phyloP scores from a whole-genome alignment of 495 filamentous ascomycete species.

The Aspergillus hancockii region DNA sequence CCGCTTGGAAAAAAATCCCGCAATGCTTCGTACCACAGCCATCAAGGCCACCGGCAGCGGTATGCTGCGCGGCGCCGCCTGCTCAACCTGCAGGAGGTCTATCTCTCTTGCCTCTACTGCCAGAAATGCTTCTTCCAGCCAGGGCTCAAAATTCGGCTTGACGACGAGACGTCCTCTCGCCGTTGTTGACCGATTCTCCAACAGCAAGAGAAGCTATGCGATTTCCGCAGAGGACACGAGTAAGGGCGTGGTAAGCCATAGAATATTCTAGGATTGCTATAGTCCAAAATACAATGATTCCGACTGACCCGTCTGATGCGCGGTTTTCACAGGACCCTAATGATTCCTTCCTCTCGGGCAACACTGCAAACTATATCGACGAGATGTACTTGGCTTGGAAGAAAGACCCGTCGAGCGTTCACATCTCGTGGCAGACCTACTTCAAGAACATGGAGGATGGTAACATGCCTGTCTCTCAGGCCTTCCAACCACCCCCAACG shows the following conservation, averaged over 20 bases:
- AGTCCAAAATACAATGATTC: not conserved
- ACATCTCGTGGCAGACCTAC: slow-evolving; percentile 99
- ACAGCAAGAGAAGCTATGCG: slow-evolving; percentile 54
- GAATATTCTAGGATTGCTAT: not conserved
- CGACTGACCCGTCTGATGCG: slow-evolving; percentile 27
- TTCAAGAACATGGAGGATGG: slow-evolving; percentile 99
- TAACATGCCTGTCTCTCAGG: slow-evolving; percentile 94
- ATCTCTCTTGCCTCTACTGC: slow-evolving; percentile 49
- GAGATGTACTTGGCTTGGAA: slow-evolving; percentile 99
- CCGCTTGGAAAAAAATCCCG: slow-evolving; percentile 34
- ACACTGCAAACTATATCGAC: slow-evolving; percentile 97
- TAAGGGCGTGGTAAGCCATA: slow-evolving; percentile 39
- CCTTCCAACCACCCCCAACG: slow-evolving; percentile 93
- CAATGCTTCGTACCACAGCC: slow-evolving; percentile 49
- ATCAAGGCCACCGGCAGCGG: slow-evolving; percentile 51
- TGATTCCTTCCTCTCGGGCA: slow-evolving; percentile 93
- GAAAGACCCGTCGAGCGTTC: slow-evolving; percentile 86
- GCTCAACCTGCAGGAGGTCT: slow-evolving; percentile 44
- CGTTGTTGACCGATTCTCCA: slow-evolving; percentile 39
- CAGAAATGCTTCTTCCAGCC: slow-evolving; percentile 37
- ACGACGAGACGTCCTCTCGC: slow-evolving; percentile 45
- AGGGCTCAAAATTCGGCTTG: slow-evolving; percentile 47
- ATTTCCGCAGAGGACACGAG: slow-evolving; percentile 46
- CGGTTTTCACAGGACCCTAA: slow-evolving; percentile 65
- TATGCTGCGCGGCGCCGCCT: slow-evolving; percentile 53